These are phyloP conservation scores for Penicillium sp. DNA, from an alignment of 2,329 filamentous ascomycete genomes.

Conservation along the genomic window DNA sequence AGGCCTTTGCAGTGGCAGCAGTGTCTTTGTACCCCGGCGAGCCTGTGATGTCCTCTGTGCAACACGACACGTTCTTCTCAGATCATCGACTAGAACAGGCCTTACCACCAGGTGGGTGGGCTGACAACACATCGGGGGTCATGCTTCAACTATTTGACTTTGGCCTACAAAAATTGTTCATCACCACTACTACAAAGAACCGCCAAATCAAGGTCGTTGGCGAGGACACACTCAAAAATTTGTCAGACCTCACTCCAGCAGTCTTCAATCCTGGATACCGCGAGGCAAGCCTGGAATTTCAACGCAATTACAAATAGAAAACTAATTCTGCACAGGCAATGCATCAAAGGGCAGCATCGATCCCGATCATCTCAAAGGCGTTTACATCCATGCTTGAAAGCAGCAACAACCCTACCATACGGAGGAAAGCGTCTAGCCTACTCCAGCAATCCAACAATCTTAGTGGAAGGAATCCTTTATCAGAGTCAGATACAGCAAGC, in stretches of 20 bases:
- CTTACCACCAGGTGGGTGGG: neutral
- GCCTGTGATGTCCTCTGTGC: no score
- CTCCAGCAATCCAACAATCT: neutral
- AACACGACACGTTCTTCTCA: neutral
- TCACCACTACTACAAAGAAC: conserved; percentile 2
- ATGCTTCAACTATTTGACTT: conserved; percentile 23
- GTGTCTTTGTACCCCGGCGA: neutral
- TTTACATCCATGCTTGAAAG: conserved; percentile 29
- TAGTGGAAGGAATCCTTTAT: neutral
- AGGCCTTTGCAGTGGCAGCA: neutral
- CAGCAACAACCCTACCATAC: conserved; percentile 13
- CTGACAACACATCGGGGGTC: neutral
- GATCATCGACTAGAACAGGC: no score
- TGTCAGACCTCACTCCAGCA: conserved; percentile 26
- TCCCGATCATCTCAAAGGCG: conserved; percentile 34
- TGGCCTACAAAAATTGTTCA: conserved; percentile 24
- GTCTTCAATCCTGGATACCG: conserved; percentile 31
- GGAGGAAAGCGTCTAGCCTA: conserved; percentile 12
- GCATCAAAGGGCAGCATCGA: conserved; percentile 32
- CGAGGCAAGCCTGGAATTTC: conserved; percentile 19
- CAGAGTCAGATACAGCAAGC: neutral
- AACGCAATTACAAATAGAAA: neutral
- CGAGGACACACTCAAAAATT: conserved; percentile 7
- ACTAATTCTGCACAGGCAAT: conserved; percentile 27
- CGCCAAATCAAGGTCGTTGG: neutral